These are phyloP conservation scores for Ophiosphaerella korrae DNA, from an alignment of 2,329 filamentous ascomycete species.

Conservation along the genomic window DNA sequence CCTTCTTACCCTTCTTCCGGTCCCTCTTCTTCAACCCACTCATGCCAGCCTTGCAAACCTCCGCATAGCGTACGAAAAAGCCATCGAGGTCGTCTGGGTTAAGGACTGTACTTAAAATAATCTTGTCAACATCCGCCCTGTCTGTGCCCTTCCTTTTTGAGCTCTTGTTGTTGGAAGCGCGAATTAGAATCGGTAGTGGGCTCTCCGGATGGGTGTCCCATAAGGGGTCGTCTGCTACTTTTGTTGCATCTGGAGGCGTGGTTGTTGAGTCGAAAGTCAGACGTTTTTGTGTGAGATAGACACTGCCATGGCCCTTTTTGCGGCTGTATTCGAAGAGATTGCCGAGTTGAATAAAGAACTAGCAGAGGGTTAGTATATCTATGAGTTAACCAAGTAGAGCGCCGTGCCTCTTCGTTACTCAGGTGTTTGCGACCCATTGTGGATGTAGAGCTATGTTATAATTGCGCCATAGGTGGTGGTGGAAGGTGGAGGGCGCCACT, in stretches of 20 bases:
- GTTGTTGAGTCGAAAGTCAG: slow-evolving; percentile 53
- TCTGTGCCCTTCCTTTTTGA: slow-evolving; percentile 52
- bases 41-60: slow-evolving; percentile 90
- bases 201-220: slow-evolving; percentile 64
- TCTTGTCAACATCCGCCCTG: slow-evolving; percentile 58
- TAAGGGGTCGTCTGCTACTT: slow-evolving; percentile 58
- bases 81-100: slow-evolving; percentile 73
- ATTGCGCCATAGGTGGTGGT: slow-evolving; percentile 25
- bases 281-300: slow-evolving; percentile 79
- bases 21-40: slow-evolving; percentile 88
- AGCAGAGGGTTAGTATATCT: not conserved
- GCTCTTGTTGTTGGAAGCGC: slow-evolving; percentile 78
- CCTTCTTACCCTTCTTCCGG: slow-evolving; percentile 81
- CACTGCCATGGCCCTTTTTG: slow-evolving; percentile 71
- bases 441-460: slow-evolving; percentile 22
- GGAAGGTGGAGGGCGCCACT: slow-evolving; percentile 19
- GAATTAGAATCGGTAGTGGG: slow-evolving; percentile 76
- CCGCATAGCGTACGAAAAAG: slow-evolving; percentile 86
- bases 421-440: slow-evolving; percentile 59
- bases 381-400: too few species aligned
- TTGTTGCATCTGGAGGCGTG: slow-evolving; percentile 38
- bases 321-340: slow-evolving; percentile 71
- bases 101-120: slow-evolving; percentile 85
- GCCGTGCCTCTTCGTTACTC: slow-evolving; percentile 64
- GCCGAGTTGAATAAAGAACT: slow-evolving; percentile 76